A percentile compares a stretch with the other conserved stretches of the same genome.
Conservation (phyloP, 202 grass and related monocot species). For the Eragrostis tef region DNA sequence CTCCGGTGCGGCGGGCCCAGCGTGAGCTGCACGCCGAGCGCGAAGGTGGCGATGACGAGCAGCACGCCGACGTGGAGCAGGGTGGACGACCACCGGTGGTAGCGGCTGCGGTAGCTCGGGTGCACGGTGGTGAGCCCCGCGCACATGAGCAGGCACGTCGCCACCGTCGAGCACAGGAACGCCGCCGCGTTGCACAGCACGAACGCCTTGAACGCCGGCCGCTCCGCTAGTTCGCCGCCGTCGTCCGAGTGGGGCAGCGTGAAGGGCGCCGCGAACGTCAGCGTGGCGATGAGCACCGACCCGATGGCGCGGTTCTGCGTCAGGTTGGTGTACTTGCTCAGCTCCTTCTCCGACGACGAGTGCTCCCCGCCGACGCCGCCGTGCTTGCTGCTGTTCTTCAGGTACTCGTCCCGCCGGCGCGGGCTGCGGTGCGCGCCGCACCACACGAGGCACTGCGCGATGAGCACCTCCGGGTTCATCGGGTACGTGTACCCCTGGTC, state of each 20-base stretch:
- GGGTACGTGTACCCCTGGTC: slow-evolving; percentile 9
- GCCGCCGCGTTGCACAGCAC: slow-evolving; percentile 33
- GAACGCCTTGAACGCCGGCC: slow-evolving; percentile 49
- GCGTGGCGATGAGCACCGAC: slow-evolving; percentile 47
- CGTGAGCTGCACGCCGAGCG: slow-evolving; percentile 36
- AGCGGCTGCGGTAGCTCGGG: slow-evolving; percentile 29
- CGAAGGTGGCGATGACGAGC: slow-evolving; percentile 41
- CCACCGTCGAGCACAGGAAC: slow-evolving; percentile 49
- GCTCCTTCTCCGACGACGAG: slow-evolving; percentile 35
- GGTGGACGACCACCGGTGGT: slow-evolving; percentile 41
- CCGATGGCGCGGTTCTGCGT: slow-evolving; percentile 47
- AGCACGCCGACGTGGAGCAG: slow-evolving; percentile 42
- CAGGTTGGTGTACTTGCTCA: slow-evolving; percentile 35
- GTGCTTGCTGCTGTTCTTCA: background rate
- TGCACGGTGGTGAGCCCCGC: slow-evolving; percentile 46
- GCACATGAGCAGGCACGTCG: slow-evolving; percentile 46
- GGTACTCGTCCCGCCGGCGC: slow-evolving; percentile 26
- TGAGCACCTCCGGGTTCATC: slow-evolving; percentile 41
- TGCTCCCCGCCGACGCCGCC: background rate
- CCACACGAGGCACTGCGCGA: slow-evolving; percentile 46
- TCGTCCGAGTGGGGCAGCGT: background rate
- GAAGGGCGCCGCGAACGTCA: slow-evolving; percentile 53
- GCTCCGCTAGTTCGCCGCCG: background rate
- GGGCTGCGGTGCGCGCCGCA: slow-evolving; percentile 41
- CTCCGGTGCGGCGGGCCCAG: slow-evolving; percentile 30